Evolutionary conservation across 2,329 filamentous ascomycete species (phyloP), one percentile per base, ranked within the genome.

Genomic region (Aspergillus fischeri): DNA sequence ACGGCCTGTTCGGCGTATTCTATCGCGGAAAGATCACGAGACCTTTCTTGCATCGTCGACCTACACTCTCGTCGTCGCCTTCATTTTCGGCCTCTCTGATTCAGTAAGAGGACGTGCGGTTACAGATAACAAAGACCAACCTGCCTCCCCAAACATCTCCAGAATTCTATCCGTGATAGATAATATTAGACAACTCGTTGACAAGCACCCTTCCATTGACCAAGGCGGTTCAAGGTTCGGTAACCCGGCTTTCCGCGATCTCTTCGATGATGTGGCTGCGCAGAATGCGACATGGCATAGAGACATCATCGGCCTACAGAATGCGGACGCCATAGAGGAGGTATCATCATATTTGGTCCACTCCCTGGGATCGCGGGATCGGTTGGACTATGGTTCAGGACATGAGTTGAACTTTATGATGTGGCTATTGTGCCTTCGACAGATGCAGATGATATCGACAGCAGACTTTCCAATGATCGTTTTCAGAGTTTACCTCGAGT

Each of bases 321-420:
- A 77, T 50, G 53, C 71, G 17, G 73, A 73, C 1, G 88, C 88
- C 14, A 80, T 88, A 50, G 76, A 81, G 3, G 94, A 99, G 71
- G 79, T 89, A 4, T 87, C 88, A 0, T 85, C 87, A 29, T 99
- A 99, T 75, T 81, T 99, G 35, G 77, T 83, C 61, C 84, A 96
- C 68, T 88, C 90, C 0, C 92, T 97, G 63, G 94, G 94, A 49
- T 96, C 96, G 70, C 84, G 87, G 48, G 84, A 84, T 52, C 85
- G 93, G 44, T 94, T 99, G 68, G 94, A 99, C 77, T 99, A 99
- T 73, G 94, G 94, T 52, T 97, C 92, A 0, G 94, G 94, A 2
- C 94, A 99, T 74, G 94, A 99, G 77, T 83, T 99, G 60, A 97
- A 99, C 79, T 97, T 99, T 76, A 82, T 93, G 73, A 88, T 96